phyloP scores from a whole-genome alignment of 2,329 filamentous ascomycete species.

The Fusarium camptoceras region DNA sequence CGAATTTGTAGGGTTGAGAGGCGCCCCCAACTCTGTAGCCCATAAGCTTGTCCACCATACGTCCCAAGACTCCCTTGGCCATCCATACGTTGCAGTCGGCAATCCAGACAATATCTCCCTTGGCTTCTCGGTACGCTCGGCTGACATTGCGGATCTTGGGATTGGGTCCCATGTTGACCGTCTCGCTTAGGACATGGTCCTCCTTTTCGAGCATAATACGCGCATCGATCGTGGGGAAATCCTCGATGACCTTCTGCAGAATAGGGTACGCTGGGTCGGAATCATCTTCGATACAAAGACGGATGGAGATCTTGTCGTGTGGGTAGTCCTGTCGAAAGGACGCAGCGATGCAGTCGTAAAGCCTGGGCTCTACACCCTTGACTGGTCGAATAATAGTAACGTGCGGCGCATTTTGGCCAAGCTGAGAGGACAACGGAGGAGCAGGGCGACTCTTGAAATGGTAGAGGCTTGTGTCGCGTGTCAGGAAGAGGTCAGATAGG shows the following conservation, averaged over 20 bases:
- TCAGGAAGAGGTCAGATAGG: conserved; percentile 3
- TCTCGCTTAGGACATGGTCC: conserved; percentile 72
- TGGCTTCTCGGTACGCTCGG: conserved; percentile 88
- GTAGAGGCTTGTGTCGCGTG: conserved; percentile 57
- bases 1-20: conserved; percentile 81
- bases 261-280: conserved; percentile 82
- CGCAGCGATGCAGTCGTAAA: conserved; percentile 92
- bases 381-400: conserved; percentile 93
- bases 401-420: conserved; percentile 72
- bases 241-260: conserved; percentile 75
- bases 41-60: conserved; percentile 89
- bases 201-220: conserved; percentile 84
- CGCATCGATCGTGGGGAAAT: conserved; percentile 79
- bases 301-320: conserved; percentile 77
- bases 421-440: conserved; percentile 63
- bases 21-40: conserved; percentile 69
- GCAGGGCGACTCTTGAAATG: conserved; percentile 63
- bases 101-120: conserved; percentile 91
- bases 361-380: conserved; percentile 88
- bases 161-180: conserved; percentile 83
- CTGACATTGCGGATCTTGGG: conserved; percentile 99
- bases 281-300: conserved; percentile 82
- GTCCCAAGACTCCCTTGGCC: conserved; percentile 78
- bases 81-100: conserved; percentile 98
- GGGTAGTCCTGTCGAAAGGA: conserved; percentile 89